These are phyloP conservation scores for Pittosporum tobira DNA, from an alignment of 129 eudicot genomes.

Conservation along the genomic window DNA sequence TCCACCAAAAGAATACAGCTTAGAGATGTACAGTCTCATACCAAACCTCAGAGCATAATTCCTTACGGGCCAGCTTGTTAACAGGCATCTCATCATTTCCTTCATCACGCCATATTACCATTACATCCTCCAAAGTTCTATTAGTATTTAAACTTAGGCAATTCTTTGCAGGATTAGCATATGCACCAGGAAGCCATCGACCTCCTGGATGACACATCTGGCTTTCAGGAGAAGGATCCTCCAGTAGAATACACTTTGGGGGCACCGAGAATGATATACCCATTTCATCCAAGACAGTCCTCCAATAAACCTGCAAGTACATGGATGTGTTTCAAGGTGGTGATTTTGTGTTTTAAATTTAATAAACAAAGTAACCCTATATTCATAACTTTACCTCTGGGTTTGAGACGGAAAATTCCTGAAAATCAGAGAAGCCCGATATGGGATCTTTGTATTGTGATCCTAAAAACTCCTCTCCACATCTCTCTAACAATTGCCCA, in stretches of 20 bases:
- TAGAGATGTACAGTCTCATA: conserved; percentile 24
- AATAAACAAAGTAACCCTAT: not conserved
- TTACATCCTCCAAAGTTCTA: conserved; percentile 41
- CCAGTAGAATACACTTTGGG: conserved; percentile 48
- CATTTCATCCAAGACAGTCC: conserved; percentile 56
- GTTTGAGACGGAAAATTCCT: conserved; percentile 68
- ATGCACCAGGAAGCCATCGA: conserved; percentile 87
- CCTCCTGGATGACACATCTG: conserved; percentile 53
- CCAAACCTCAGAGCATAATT: conserved; percentile 70
- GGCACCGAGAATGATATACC: conserved; percentile 51
- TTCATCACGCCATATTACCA: conserved; percentile 71
- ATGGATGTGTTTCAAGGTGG: not conserved
- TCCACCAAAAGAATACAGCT: not conserved
- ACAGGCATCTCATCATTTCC: conserved; percentile 59
- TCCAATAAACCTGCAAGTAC: conserved; percentile 54
- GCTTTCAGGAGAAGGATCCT: conserved; percentile 33
- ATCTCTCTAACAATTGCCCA: conserved; percentile 59
- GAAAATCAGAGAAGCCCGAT: conserved; percentile 68
- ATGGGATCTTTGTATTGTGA: conserved; percentile 72
- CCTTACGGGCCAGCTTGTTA: conserved; percentile 50
- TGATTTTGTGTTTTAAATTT: too few relatives aligned
- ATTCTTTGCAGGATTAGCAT: conserved; percentile 58
- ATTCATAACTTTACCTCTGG: conserved; percentile 46
- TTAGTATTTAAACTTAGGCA: conserved; percentile 46
- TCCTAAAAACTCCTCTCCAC: conserved; percentile 60